Evolutionary conservation across 148 eudicot genomes (phyloP), one percentile per base, ranked within the genome.

Genomic region (Camellia sinensis): DNA sequence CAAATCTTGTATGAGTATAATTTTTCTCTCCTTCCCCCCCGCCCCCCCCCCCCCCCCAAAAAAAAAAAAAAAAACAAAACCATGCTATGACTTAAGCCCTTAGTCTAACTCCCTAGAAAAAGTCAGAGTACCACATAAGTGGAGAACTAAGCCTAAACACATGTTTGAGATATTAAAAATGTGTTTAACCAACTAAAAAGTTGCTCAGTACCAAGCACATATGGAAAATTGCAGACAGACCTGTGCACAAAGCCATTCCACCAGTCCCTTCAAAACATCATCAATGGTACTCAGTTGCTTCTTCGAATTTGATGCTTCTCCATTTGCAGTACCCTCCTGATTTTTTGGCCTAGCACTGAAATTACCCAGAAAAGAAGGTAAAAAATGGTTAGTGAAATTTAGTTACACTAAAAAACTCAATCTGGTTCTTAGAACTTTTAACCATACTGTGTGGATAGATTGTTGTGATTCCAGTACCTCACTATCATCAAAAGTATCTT

Each of bases 211-310:
- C 9, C 60, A 56, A 56, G 11, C 13, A 56, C 12, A 56, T 14
- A 10, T 7, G 3, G 13, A 14, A 56, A 6, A 7, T 7, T 46
- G 50, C 7, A 7, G 6, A 46, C 81, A 81, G 48, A 96, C 99
- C 98, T 96, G 98, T 19, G 89, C 79, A 80, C 98, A 96, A 57
- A 96, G 88, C 99, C 98, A 96, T 60, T 92, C 94, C 82, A 96
- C 94, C 80, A 96, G 87, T 63, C 88, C 97, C 86, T 82, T 92
- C 82, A 93, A 84, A 81, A 96, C 94, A 85, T 92, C 97, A 77
- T 91, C 90, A 83, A 86, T 86, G 77, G 90, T 84, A 70, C 88
- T 87, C 19, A 80, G 41, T 80, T 87, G 89, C 86, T 89, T 91
- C 89, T 95, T 95, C 73, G 92, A 88, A 77, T 79, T 83, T 71